Percentiles rank a stretch among this genome's conserved stretches.
These are phyloP conservation scores for Cyathus olla DNA, from an alignment of 1,284 basidiomycete genomes.

Conservation along the genomic window DNA sequence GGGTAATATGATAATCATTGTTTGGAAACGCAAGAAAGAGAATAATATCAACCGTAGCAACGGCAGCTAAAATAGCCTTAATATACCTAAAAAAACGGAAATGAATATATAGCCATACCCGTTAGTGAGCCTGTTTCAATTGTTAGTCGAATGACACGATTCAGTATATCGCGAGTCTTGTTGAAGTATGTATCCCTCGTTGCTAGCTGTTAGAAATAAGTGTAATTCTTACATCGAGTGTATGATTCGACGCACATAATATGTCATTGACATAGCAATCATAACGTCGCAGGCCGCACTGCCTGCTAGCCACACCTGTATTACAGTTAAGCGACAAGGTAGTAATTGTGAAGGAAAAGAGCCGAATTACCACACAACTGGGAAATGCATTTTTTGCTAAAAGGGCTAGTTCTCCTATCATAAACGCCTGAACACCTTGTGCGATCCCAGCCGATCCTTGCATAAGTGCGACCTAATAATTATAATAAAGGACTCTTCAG, in stretches of 20 bases:
- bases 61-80: not conserved
- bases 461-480: conserved; percentile 10
- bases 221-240: not conserved
- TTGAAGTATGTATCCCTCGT: conserved; percentile 10
- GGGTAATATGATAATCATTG: not conserved
- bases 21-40: not conserved
- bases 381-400: not conserved
- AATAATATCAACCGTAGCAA: not conserved
- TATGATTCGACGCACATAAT: conserved; percentile 15
- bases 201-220: conserved; percentile 3
- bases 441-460: conserved; percentile 11
- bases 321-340: no score
- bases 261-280: conserved; percentile 28
- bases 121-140: conserved; percentile 28
- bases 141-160: conserved; percentile 16
- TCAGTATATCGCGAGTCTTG: conserved; percentile 11
- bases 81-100: not conserved
- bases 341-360: not conserved
- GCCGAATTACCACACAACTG: not conserved
- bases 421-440: not conserved
- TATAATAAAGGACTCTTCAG: not conserved
- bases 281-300: conserved; percentile 24
- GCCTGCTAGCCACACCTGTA: conserved; percentile 21
- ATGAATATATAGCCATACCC: conserved; percentile 4
- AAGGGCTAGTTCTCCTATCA: not conserved